Evolutionary conservation across 306 rosid genomes (phyloP).

Genomic region (Acacia crassicarpa): DNA sequence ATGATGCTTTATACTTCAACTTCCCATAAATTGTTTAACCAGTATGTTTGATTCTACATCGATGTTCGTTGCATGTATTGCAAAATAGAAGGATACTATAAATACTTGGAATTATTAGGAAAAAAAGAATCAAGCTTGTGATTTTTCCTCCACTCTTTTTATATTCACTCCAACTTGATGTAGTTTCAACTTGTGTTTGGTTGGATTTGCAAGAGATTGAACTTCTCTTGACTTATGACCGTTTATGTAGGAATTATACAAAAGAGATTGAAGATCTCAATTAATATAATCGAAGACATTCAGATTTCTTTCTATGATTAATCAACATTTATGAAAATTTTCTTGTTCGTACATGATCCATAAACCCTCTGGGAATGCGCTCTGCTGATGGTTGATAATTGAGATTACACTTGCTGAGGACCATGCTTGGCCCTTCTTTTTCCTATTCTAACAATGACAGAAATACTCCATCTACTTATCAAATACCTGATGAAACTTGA

Average conservation of each 20-base stretch:
- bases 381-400: background rate
- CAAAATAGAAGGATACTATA: background rate
- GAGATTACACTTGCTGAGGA: background rate
- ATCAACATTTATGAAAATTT: background rate
- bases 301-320: slow-evolving; percentile 22
- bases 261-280: background rate
- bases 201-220: background rate
- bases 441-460: background rate
- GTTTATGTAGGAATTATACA: background rate
- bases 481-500: background rate
- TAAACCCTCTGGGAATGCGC: background rate
- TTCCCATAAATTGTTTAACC: background rate
- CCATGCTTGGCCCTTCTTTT: background rate
- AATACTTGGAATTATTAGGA: background rate
- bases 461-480: background rate
- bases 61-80: background rate
- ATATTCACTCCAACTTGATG: background rate
- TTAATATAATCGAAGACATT: slow-evolving; percentile 14
- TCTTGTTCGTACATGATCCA: background rate
- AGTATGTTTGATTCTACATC: background rate
- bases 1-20: background rate
- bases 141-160: background rate
- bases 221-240: background rate
- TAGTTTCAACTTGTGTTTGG: background rate
- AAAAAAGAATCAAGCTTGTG: background rate